Percentiles rank a stretch among this genome's conserved stretches.
Conservation (phyloP, 345 rosid genomes). For the Populus simonii region DNA sequence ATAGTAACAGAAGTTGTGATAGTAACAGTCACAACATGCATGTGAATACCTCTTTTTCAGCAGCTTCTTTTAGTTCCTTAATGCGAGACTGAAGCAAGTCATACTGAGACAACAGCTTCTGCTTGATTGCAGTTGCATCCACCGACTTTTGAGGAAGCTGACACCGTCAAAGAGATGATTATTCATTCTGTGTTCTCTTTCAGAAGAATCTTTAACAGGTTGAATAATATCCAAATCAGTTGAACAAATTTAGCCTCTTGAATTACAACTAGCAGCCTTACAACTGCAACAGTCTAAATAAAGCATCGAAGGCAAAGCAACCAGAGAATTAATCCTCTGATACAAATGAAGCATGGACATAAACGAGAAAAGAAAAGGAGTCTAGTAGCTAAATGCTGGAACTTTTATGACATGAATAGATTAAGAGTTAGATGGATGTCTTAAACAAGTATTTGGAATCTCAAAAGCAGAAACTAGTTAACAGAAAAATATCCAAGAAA, state of each 20-base stretch:
- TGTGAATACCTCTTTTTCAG: constrained; percentile 73
- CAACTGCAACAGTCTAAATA: not conserved
- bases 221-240: not conserved
- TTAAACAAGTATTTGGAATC: constrained; percentile 7
- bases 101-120: constrained; percentile 85
- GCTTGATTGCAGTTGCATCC: constrained; percentile 63
- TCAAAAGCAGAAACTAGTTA: not conserved
- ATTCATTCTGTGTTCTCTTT: constrained; percentile 7
- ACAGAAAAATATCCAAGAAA: not conserved
- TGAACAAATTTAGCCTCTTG: not conserved
- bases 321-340: not conserved
- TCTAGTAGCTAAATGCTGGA: not conserved
- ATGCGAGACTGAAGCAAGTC: constrained; percentile 83
- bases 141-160: constrained; percentile 85
- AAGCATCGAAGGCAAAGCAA: not conserved
- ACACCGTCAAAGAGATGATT: constrained; percentile 18
- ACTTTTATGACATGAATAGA: not conserved
- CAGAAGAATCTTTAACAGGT: not conserved
- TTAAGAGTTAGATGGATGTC: not conserved
- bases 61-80: constrained; percentile 68
- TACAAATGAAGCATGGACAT: not conserved
- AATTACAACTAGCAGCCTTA: not conserved
- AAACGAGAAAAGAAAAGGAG: not conserved
- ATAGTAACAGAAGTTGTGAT: not conserved
- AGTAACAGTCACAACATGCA: not conserved